Evolutionary conservation across 768 basidiomycete species (phyloP), one percentile per base, ranked within the genome.

Genomic region (Candolleomyces eurysporus): DNA sequence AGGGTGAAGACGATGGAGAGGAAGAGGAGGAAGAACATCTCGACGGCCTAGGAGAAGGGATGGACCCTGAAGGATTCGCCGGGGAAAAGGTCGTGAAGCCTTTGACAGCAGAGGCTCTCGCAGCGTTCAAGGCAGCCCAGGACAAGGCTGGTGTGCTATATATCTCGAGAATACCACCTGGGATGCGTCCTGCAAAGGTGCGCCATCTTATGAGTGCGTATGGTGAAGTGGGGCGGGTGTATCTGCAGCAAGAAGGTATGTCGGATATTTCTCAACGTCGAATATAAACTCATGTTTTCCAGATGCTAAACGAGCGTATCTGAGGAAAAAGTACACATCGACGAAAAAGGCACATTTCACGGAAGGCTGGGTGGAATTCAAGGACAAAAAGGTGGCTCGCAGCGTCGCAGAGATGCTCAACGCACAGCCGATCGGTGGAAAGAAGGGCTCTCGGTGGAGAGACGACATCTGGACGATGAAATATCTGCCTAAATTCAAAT

Each of bases 381-480:
- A 90, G 65, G 91, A 98, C 76, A 98, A 98, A 75, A 87, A 85
- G 51, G 79, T 98, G 48, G 97, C 95, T 0, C 85, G 95, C 19
- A 87, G 86, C 43, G 89, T 96, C 9, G 96, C 96, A 8, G 92
- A 86, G 59, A 94, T 98, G 93, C 79, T 99, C 65, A 99, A 99
- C 70, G 97, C 96, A 1, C 89, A 95, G 68, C 84, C 94, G 1
- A 95, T 99, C 62, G 97, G 96, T 31, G 94, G 94, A 2, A 96
- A 94, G 79, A 94, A 94, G 72, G 89, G 90, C 5, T 83, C 86
- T 2, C 81, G 93, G 61, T 98, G 94, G 92, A 81, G 93, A 71
- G 96, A 98, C 70, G 97, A 99, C 65, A 88, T 99, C 8, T 99
- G 97, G 97, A 98, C 97, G 60, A 96, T 98, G 94, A 96, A 96